Conservation (phyloP, 2,329 filamentous ascomycete species). For the Nigrograna mackinnonii region DNA sequence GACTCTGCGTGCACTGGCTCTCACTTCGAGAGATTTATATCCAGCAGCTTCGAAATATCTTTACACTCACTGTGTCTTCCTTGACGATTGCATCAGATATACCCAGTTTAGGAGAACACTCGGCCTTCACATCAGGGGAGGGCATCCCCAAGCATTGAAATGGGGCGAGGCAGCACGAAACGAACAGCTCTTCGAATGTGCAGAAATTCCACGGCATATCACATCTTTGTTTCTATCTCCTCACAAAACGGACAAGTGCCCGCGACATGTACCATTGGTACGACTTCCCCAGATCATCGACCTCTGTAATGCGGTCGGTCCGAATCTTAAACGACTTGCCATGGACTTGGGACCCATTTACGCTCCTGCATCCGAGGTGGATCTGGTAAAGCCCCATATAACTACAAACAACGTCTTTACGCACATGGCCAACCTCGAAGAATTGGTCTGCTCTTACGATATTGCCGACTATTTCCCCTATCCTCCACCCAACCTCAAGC, state of each 20-base stretch:
- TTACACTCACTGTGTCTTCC: conserved; percentile 27
- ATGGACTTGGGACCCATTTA: conserved; percentile 25
- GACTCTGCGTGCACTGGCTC: conserved; percentile 25
- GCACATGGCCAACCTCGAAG: conserved; percentile 25
- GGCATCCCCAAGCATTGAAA: conserved; percentile 23
- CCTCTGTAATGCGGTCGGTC: conserved; percentile 17
- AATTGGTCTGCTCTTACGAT: conserved; percentile 27
- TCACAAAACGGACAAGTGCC: conserved; percentile 4
- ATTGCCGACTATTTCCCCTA: conserved; percentile 22
- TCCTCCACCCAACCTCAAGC: conserved; percentile 26
- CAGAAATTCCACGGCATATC: conserved; percentile 15
- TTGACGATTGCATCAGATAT: conserved; percentile 20
- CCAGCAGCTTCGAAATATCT: conserved; percentile 25
- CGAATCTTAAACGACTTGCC: conserved; percentile 22
- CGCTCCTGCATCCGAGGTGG: conserved; percentile 12
- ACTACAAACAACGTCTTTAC: conserved; percentile 22
- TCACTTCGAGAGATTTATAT: conserved; percentile 24
- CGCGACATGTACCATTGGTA: conserved; percentile 14
- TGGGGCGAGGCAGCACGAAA: conserved; percentile 23
- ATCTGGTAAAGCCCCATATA: conserved; percentile 11
- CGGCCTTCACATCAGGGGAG: conserved; percentile 15
- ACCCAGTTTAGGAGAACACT: conserved; percentile 26
- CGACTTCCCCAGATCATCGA: conserved; percentile 28
- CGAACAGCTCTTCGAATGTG: conserved; percentile 16
- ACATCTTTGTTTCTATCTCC: conserved; percentile 27